phyloP scores from a whole-genome alignment of 1,284 basidiomycete species.

The Cutaneotrichosporon sp. region DNA sequence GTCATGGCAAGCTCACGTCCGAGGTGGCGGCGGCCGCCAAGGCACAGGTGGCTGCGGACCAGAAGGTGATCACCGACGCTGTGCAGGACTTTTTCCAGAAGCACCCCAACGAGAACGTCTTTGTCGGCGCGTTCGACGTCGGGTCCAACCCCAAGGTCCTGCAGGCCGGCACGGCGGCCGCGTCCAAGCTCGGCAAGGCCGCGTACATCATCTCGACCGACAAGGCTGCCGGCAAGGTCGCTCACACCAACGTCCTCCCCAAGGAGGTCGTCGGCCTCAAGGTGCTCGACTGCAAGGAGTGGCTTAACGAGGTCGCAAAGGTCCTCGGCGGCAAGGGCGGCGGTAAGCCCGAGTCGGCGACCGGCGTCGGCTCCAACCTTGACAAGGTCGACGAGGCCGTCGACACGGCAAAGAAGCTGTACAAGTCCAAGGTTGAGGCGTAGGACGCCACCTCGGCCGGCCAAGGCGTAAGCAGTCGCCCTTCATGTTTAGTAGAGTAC shows the following conservation, averaged over 20 bases:
- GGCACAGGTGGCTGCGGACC: conserved; percentile 69
- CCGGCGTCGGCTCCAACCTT: conserved; percentile 71
- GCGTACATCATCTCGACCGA: conserved; percentile 85
- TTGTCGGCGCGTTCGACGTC: conserved; percentile 61
- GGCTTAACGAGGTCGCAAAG: conserved; percentile 72
- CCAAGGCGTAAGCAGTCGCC: too few relatives aligned
- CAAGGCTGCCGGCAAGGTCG: conserved; percentile 64
- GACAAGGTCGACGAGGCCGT: conserved; percentile 68
- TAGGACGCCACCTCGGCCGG: conserved; percentile 1
- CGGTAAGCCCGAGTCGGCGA: conserved; percentile 82
- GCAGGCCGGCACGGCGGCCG: conserved; percentile 62
- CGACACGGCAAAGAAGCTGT: conserved; percentile 49
- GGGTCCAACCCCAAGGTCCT: conserved; percentile 61
- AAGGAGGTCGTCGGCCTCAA: conserved; percentile 53
- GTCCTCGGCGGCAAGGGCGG: conserved; percentile 88
- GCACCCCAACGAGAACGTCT: conserved; percentile 64
- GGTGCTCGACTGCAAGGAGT: conserved; percentile 70
- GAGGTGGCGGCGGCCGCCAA: conserved; percentile 80
- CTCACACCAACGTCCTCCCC: conserved; percentile 82
- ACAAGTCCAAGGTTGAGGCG: conserved; percentile 21
- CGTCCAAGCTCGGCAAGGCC: conserved; percentile 71
- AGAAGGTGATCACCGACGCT: conserved; percentile 69
- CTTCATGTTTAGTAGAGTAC: too few relatives aligned
- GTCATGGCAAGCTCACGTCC: conserved; percentile 66
- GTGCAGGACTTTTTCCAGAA: conserved; percentile 69